Evolutionary conservation across 2,329 filamentous ascomycete genomes (phyloP).

Genomic region (Phialemoniopsis sp.): DNA sequence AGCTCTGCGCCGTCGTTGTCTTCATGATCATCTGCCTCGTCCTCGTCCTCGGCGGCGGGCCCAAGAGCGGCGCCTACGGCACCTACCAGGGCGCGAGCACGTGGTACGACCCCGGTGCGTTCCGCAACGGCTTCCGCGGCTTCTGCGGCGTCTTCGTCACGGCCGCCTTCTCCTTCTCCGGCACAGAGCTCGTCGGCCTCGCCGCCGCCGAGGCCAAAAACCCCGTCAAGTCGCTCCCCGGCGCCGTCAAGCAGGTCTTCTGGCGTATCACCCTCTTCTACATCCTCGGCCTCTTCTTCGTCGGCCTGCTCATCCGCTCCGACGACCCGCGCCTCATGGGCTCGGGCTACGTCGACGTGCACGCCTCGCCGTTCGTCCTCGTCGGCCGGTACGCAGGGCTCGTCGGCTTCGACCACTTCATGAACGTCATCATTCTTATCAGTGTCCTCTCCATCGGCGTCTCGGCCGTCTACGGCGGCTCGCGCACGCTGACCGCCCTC

Average conservation of each 20-base stretch:
- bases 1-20: constrained; percentile 52
- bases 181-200: constrained; percentile 71
- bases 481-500: constrained; percentile 54
- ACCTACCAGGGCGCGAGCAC: constrained; percentile 45
- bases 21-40: constrained; percentile 62
- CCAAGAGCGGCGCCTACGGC: constrained; percentile 36
- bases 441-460: constrained; percentile 57
- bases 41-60: constrained; percentile 56
- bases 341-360: constrained; percentile 35
- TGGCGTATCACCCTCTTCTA: constrained; percentile 56
- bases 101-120: constrained; percentile 50
- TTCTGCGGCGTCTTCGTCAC: constrained; percentile 70
- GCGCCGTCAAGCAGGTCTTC: constrained; percentile 76
- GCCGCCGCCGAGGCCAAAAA: constrained; percentile 69
- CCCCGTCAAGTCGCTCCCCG: constrained; percentile 69
- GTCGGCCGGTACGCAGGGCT: constrained; percentile 50
- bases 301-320: constrained; percentile 44
- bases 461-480: constrained; percentile 55
- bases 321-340: constrained; percentile 41
- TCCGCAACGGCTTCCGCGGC: constrained; percentile 71
- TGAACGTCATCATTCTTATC: constrained; percentile 56
- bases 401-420: constrained; percentile 47
- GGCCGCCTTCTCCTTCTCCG: constrained; percentile 69
- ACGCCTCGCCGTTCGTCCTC: constrained; percentile 54
- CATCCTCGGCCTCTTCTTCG: constrained; percentile 45